Percentiles rank a stretch among this genome's conserved stretches.
Evolutionary conservation across 2,329 filamentous ascomycete genomes (phyloP).

Genomic region (Capronia coronata): DNA sequence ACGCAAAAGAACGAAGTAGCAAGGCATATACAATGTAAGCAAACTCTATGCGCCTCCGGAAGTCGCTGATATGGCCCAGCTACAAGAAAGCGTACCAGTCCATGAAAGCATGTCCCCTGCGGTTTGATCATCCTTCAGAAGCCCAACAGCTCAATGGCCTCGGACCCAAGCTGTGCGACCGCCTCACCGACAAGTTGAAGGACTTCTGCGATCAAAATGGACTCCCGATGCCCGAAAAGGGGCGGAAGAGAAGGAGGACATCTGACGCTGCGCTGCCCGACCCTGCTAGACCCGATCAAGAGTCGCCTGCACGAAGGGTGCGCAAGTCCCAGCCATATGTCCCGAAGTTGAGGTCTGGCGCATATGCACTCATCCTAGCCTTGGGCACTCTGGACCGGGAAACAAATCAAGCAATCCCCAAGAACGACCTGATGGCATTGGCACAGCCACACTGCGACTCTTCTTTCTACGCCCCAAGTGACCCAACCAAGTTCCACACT

Average conservation of each 20-base stretch:
- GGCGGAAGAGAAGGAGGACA: constrained; percentile 9
- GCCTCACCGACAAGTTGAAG: constrained; percentile 54
- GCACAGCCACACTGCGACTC: constrained; percentile 67
- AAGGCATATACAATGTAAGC: constrained; percentile 56
- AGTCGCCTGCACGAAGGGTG: constrained; percentile 48
- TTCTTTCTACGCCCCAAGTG: constrained; percentile 62
- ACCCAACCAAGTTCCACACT: constrained; percentile 65
- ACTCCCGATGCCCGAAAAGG: constrained; percentile 59
- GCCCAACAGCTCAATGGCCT: constrained; percentile 67
- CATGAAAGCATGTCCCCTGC: constrained; percentile 65
- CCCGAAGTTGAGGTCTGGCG: constrained; percentile 63
- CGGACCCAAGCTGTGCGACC: constrained; percentile 63
- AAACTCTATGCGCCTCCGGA: not conserved
- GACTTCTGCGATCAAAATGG: constrained; percentile 60
- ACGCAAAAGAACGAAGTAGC: constrained; percentile 60
- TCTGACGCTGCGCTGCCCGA: constrained; percentile 34
- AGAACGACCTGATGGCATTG: constrained; percentile 59
- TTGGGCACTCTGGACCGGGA: constrained; percentile 56
- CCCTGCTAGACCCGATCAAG: constrained; percentile 32
- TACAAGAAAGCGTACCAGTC: constrained; percentile 73
- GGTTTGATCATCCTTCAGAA: constrained; percentile 65
- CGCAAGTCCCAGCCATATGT: constrained; percentile 60
- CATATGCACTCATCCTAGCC: constrained; percentile 65
- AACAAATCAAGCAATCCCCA: constrained; percentile 55
- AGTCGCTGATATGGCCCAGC: constrained; percentile 33